Percentiles rank a stretch among this genome's conserved stretches.
phyloP scores from a whole-genome alignment of 2,329 filamentous ascomycete species.

The Aureobasidium zeae region DNA sequence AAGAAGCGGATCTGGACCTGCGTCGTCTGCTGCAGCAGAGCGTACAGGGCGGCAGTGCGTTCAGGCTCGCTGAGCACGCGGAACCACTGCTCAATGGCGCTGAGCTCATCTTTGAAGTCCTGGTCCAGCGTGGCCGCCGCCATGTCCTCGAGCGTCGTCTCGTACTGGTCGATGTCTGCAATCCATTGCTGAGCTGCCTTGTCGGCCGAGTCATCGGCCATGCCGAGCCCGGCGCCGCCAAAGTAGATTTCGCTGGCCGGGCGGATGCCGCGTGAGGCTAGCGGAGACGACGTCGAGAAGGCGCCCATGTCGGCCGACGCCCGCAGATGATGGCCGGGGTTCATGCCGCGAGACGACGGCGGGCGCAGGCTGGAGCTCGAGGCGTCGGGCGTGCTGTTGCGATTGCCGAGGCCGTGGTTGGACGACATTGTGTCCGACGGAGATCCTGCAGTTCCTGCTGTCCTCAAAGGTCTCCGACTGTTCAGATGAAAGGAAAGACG shows the following conservation, averaged over 20 bases:
- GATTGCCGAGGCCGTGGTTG: conserved; percentile 53
- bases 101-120: conserved; percentile 98
- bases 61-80: conserved; percentile 94
- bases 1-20: conserved; percentile 99
- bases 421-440: conserved; percentile 31
- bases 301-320: conserved; percentile 93
- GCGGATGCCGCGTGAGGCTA: conserved; percentile 69
- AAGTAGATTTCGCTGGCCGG: conserved; percentile 91
- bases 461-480: conserved; percentile 61
- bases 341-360: conserved; percentile 67
- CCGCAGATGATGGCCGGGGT: conserved; percentile 74
- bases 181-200: conserved; percentile 98
- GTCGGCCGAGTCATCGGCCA: conserved; percentile 76
- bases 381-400: conserved; percentile 94
- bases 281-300: conserved; percentile 55
- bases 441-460: conserved; percentile 75
- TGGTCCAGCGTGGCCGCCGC: conserved; percentile 96
- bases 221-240: conserved; percentile 62
- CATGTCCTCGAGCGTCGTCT: conserved; percentile 98
- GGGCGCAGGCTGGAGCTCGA: conserved; percentile 75
- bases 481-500: conserved; percentile 3
- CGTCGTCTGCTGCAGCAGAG: conserved; percentile 92
- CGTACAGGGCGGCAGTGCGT: conserved; percentile 88
- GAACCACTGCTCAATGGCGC: conserved; percentile 99
- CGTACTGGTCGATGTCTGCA: conserved; percentile 96